phyloP scores from a whole-genome alignment of 139 green algal species.

The Tetradesmus obliquus region DNA sequence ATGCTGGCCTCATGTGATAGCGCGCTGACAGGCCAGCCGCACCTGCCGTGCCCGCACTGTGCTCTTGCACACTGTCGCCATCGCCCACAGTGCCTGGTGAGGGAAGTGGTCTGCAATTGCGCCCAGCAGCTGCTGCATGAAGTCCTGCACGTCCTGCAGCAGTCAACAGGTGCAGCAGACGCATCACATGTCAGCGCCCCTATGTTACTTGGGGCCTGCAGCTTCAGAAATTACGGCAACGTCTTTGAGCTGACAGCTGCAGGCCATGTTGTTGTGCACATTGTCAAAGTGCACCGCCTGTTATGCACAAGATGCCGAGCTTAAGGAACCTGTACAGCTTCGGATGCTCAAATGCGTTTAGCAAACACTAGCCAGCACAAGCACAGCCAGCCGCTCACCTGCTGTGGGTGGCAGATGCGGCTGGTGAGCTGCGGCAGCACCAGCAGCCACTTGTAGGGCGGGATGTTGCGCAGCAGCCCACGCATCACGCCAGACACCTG shows the following conservation, averaged over 20 bases:
- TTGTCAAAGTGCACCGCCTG: no score
- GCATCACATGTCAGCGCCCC: no score
- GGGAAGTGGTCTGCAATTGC: constrained; percentile 59
- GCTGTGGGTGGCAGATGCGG: constrained; percentile 87
- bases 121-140: constrained; percentile 50
- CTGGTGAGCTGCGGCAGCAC: constrained; percentile 94
- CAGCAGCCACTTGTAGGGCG: constrained; percentile 85
- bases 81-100: constrained; percentile 86
- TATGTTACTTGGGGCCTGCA: no score
- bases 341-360: background rate
- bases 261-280: no score
- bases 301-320: no score
- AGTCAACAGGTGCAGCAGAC: background rate
- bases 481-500: constrained; percentile 60
- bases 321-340: no score
- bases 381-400: background rate
- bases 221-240: no score
- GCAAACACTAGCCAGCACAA: background rate
- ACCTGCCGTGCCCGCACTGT: constrained; percentile 60
- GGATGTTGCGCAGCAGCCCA: constrained; percentile 64
- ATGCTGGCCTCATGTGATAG: no score
- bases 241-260: no score
- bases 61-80: constrained; percentile 83
- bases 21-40: background rate
- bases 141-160: constrained; percentile 61